A percentile compares a stretch with the other conserved stretches of the same genome.
These are phyloP conservation scores for Eremochloa ophiuroides DNA, from an alignment of 176 grass and related monocot genomes.

Conservation along the genomic window DNA sequence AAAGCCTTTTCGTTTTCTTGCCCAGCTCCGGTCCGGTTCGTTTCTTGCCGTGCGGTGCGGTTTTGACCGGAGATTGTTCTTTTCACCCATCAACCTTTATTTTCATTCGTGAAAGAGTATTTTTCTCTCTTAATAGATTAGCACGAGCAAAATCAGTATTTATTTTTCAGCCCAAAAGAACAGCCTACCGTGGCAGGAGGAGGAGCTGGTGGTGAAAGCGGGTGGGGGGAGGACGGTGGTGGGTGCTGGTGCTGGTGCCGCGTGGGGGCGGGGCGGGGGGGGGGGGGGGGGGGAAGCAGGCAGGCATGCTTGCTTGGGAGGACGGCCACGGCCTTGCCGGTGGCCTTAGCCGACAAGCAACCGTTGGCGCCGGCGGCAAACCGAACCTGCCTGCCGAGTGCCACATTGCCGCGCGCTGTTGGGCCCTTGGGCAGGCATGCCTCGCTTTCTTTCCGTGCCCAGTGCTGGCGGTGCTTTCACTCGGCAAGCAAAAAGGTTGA, in stretches of 20 bases:
- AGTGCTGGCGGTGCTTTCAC: background rate
- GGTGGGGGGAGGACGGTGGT: background rate
- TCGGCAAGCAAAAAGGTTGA: background rate
- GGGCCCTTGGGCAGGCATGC: background rate
- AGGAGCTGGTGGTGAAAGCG: background rate
- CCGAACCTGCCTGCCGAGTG: background rate
- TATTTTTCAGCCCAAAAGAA: no score
- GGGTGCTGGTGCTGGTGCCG: background rate
- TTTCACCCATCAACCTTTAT: no score
- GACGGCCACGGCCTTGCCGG: background rate
- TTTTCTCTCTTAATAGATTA: no score
- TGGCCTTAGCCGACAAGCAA: conserved; percentile 44
- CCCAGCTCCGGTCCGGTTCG: background rate
- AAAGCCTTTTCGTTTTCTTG: background rate
- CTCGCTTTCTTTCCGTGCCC: background rate
- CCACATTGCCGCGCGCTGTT: background rate
- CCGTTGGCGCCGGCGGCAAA: background rate
- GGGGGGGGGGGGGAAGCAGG: no score
- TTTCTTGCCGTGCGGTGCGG: conserved; percentile 4
- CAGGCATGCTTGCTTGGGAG: background rate
- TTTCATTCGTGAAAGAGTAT: no score
- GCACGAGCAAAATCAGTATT: no score
- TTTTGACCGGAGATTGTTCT: no score
- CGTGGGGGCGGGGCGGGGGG: no score
- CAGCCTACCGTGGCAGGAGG: background rate